Conservation (phyloP, 495 filamentous ascomycete genomes). For the Talaromyces wortmannii region DNA sequence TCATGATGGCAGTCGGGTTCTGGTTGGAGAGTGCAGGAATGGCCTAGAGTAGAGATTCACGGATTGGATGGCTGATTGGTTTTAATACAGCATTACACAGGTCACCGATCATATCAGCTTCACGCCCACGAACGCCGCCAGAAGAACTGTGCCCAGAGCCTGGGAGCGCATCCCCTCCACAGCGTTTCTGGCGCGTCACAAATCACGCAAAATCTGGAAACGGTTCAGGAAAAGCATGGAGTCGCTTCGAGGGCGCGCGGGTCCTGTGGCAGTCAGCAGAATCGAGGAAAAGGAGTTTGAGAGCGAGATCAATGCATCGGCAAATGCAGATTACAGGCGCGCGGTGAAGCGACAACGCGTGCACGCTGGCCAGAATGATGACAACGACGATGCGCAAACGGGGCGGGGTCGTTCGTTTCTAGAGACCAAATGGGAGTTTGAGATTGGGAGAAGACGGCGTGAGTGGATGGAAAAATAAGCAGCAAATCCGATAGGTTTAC, state of each 20-base stretch:
- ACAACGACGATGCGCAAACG: not conserved
- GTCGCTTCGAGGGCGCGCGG: conserved; percentile 16
- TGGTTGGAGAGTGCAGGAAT: too few species aligned
- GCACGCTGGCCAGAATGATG: conserved; percentile 7
- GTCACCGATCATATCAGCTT: conserved; percentile 26
- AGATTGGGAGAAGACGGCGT: conserved; percentile 31
- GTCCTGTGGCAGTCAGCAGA: not conserved
- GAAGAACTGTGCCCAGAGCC: conserved; percentile 31
- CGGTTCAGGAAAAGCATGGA: conserved; percentile 37
- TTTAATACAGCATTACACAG: not conserved
- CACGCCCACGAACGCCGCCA: conserved; percentile 24
- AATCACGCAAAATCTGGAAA: conserved; percentile 47
- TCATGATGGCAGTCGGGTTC: too few species aligned
- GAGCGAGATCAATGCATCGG: conserved; percentile 26
- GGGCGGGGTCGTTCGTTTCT: conserved; percentile 27
- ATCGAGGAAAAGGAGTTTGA: conserved; percentile 11
- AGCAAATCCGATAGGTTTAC: conserved; percentile 3
- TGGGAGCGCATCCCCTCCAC: conserved; percentile 52
- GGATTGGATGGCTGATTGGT: not conserved
- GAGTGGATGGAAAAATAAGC: conserved; percentile 10
- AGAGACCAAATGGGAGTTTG: conserved; percentile 33
- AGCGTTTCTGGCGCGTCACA: conserved; percentile 33
- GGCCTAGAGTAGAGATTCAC: too few species aligned
- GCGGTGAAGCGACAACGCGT: conserved; percentile 42
- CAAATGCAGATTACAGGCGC: conserved; percentile 22